Evolutionary conservation across 192 early-diverging fungal genomes (phyloP).

Genomic region (Funneliformis mosseae): DNA sequence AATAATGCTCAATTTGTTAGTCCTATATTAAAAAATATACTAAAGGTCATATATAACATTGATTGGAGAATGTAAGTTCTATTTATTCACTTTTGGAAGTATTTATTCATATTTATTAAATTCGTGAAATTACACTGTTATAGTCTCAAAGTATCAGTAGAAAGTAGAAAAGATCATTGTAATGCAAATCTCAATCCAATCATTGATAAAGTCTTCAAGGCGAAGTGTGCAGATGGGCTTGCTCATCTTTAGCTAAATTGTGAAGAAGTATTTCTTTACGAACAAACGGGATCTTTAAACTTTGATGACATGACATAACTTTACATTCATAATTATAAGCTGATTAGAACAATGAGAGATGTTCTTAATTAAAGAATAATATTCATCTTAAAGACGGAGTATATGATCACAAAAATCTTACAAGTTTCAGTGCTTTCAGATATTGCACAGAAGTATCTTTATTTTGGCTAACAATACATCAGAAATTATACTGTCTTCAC

Average conservation of each 20-base stretch:
- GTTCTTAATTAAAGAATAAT: slow-evolving; percentile 24
- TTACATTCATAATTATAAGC: slow-evolving; percentile 29
- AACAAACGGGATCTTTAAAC: slow-evolving; percentile 19
- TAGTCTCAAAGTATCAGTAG: slow-evolving; percentile 22
- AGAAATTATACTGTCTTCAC: not conserved
- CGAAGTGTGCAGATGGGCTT: slow-evolving; percentile 33
- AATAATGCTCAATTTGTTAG: slow-evolving; percentile 29
- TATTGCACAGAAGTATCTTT: not conserved
- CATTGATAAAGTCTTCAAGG: slow-evolving; percentile 31
- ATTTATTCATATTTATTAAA: slow-evolving; percentile 12
- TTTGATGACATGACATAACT: slow-evolving; percentile 27
- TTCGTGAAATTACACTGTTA: slow-evolving; percentile 31
- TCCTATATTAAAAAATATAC: slow-evolving; percentile 16
- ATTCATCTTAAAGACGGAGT: slow-evolving; percentile 31
- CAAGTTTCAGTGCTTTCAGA: slow-evolving; percentile 33
- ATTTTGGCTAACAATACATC: slow-evolving; percentile 8
- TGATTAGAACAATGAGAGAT: slow-evolving; percentile 33
- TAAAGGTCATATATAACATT: not conserved
- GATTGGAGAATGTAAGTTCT: slow-evolving; percentile 34
- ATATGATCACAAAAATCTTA: slow-evolving; percentile 31
- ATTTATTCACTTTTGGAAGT: slow-evolving; percentile 24
- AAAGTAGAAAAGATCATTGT: slow-evolving; percentile 27
- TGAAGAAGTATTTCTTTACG: slow-evolving; percentile 31
- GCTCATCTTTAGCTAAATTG: slow-evolving; percentile 26
- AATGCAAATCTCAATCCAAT: slow-evolving; percentile 30